These are phyloP conservation scores for Plectranthus barbatus DNA, from an alignment of 257 asterid species.

Conservation along the genomic window DNA sequence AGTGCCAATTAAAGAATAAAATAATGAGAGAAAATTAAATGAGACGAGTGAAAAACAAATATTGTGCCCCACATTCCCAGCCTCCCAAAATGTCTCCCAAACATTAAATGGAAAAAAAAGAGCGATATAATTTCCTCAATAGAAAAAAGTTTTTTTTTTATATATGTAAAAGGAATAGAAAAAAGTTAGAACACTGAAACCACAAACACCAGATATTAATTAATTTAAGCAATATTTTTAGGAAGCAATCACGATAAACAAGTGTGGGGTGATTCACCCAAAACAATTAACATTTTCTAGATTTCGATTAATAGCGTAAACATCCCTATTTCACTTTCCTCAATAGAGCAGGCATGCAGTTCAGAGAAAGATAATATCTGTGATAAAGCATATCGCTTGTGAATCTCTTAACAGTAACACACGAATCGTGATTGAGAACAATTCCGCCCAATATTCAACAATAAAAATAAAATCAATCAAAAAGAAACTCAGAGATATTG, in stretches of 20 bases:
- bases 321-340: neutral
- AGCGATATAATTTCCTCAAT: too few relatives aligned
- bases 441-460: neutral
- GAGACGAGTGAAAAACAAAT: conserved; percentile 17
- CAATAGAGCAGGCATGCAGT: neutral
- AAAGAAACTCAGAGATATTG: neutral
- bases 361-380: neutral
- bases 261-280: neutral
- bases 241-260: neutral
- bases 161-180: too few relatives aligned
- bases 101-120: neutral
- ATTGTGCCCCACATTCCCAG: conserved; percentile 29
- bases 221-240: neutral
- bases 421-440: conserved; percentile 3
- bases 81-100: conserved; percentile 2
- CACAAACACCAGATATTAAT: neutral
- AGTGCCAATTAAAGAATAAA: conserved; percentile 7
- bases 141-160: too few relatives aligned
- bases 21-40: conserved; percentile 13
- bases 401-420: conserved; percentile 10
- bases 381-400: neutral
- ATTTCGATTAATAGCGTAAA: neutral
- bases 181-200: neutral
- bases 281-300: neutral
- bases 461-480: neutral